A percentile compares a stretch with the other conserved stretches of the same genome.
Conservation (phyloP, 164 flowering plant genomes). For the Nymphaea thermarum region DNA sequence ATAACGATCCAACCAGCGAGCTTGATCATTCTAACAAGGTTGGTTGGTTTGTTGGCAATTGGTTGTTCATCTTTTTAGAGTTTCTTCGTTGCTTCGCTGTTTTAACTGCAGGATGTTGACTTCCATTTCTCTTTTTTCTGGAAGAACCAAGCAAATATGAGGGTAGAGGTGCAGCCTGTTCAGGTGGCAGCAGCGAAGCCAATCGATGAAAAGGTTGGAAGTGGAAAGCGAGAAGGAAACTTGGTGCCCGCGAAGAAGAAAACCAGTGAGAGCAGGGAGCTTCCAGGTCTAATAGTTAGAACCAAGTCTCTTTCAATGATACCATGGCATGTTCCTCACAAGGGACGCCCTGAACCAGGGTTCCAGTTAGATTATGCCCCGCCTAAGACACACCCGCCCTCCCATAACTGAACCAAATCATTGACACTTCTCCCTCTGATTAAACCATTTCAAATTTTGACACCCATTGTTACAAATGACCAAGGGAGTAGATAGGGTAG, state of each 20-base stretch:
- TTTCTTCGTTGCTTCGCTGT: not conserved
- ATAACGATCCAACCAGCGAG: constrained; percentile 5
- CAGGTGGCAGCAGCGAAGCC: not conserved
- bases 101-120: not conserved
- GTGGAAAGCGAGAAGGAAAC: constrained; percentile 3
- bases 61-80: not conserved
- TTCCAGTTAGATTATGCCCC: constrained; percentile 43
- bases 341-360: constrained; percentile 12
- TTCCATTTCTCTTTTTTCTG: not conserved
- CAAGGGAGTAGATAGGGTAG: not conserved
- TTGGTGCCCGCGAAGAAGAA: constrained; percentile 6
- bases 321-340: constrained; percentile 15
- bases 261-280: constrained; percentile 1
- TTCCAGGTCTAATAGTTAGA: constrained; percentile 13
- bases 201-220: not conserved
- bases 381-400: constrained; percentile 63
- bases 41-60: constrained; percentile 2
- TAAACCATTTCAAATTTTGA: not conserved
- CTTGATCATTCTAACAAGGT: constrained; percentile 16
- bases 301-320: constrained; percentile 13
- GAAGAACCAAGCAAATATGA: not conserved
- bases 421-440: not conserved
- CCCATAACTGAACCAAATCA: constrained; percentile 34
- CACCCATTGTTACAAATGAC: not conserved
- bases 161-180: constrained; percentile 2